Conservation (phyloP, 192 early-diverging fungal genomes). For the Thoreauomyces humboldtii region DNA sequence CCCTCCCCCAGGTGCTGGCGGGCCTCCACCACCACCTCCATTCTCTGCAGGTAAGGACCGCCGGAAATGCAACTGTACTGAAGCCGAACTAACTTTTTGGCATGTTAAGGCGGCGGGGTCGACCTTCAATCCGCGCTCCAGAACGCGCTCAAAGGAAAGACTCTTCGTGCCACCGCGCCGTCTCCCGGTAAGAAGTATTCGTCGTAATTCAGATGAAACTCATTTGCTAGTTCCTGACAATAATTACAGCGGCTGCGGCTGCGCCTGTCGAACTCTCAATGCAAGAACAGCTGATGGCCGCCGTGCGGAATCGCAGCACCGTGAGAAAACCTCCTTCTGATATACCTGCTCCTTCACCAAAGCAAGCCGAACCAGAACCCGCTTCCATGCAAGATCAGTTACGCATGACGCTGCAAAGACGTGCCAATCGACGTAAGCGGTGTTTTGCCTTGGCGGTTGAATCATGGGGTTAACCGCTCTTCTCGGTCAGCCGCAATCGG, state of each 20-base stretch:
- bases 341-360: background rate
- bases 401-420: constrained; percentile 21
- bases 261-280: constrained; percentile 9
- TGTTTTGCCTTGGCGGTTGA: too few relatives aligned
- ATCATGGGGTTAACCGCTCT: too few relatives aligned
- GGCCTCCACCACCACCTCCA: constrained; percentile 31
- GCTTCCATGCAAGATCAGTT: constrained; percentile 27
- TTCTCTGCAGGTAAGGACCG: constrained; percentile 10
- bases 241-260: background rate
- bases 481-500: constrained; percentile 3
- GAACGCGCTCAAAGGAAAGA: constrained; percentile 14
- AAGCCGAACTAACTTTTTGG: background rate
- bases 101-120: background rate
- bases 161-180: background rate
- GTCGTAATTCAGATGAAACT: too few relatives aligned
- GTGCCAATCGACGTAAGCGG: constrained; percentile 1
- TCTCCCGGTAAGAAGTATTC: constrained; percentile 3
- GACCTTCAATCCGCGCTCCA: constrained; percentile 18
- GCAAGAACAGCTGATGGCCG: constrained; percentile 11
- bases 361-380: constrained; percentile 3
- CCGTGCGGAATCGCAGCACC: constrained; percentile 10
- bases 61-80: background rate
- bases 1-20: constrained; percentile 11
- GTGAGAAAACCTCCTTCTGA: constrained; percentile 15
- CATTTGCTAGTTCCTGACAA: too few relatives aligned